These are phyloP conservation scores for Pseudogymnoascus verrucosus DNA, from an alignment of 2,329 filamentous ascomycete genomes.

Conservation along the genomic window DNA sequence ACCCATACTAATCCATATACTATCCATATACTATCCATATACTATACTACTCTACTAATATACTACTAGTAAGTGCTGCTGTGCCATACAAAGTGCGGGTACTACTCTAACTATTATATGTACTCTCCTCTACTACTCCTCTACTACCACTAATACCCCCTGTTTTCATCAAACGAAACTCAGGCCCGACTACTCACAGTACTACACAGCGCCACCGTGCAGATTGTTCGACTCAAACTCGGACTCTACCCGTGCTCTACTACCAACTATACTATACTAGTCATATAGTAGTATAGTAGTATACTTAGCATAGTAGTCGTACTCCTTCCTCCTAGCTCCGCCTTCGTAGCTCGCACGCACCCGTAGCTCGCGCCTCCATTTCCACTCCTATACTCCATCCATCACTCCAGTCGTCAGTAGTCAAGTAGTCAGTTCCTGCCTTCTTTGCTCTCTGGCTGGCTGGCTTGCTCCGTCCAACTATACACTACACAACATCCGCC, in stretches of 20 bases:
- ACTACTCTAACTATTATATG: neutral
- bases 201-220: neutral
- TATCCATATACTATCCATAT: neutral
- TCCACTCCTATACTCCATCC: neutral
- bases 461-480: neutral
- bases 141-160: neutral
- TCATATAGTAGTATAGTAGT: neutral
- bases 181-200: neutral
- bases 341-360: neutral
- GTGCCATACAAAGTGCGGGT: neutral
- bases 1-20: neutral
- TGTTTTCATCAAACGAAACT: conserved; percentile 1
- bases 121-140: neutral
- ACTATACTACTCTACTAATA: neutral
- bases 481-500: neutral
- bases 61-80: neutral
- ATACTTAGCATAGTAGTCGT: neutral
- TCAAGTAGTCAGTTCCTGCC: neutral
- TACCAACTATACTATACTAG: neutral
- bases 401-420: neutral
- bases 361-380: neutral
- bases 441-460: neutral
- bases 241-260: neutral
- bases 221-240: neutral
- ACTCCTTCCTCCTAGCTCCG: neutral